phyloP scores from a whole-genome alignment of 2,329 filamentous ascomycete species.

The Alternaria sp. region DNA sequence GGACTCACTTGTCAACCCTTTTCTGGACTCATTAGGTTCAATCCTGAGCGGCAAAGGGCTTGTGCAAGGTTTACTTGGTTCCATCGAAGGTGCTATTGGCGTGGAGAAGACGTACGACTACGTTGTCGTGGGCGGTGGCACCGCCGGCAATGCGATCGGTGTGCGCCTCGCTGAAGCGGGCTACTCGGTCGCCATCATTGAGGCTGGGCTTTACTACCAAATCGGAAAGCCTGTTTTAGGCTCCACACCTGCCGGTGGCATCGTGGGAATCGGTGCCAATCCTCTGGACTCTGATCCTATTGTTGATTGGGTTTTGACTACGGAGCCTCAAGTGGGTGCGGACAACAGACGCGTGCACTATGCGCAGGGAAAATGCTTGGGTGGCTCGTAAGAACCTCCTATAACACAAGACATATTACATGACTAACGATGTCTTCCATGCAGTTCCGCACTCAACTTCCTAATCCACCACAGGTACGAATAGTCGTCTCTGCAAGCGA shows the following conservation, averaged over 20 bases:
- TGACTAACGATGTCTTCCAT: not conserved
- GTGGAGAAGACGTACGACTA: conserved; percentile 26
- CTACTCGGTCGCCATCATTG: conserved; percentile 1
- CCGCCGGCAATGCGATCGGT: conserved; percentile 24
- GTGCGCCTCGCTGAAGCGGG: conserved; percentile 27
- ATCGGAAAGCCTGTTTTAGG: conserved; percentile 20
- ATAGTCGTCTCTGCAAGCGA: not conserved
- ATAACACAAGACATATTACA: not conserved
- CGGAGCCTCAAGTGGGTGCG: not conserved
- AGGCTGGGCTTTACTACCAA: conserved; percentile 32
- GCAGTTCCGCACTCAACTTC: not conserved
- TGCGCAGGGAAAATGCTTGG: conserved; percentile 2
- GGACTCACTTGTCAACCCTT: not conserved
- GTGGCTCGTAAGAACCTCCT: not conserved
- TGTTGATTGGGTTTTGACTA: conserved; percentile 5
- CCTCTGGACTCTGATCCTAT: conserved; percentile 21
- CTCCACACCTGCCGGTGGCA: conserved; percentile 16
- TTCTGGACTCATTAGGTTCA: not conserved
- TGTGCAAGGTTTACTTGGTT: not conserved
- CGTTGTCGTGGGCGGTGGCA: conserved; percentile 33
- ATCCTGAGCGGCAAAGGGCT: not conserved
- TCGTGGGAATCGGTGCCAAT: not conserved
- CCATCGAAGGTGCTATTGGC: not conserved
- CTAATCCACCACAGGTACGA: not conserved
- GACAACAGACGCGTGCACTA: not conserved